These are phyloP conservation scores for Phellinidium pouzarii DNA, from an alignment of 1,284 basidiomycete species.

Conservation along the genomic window DNA sequence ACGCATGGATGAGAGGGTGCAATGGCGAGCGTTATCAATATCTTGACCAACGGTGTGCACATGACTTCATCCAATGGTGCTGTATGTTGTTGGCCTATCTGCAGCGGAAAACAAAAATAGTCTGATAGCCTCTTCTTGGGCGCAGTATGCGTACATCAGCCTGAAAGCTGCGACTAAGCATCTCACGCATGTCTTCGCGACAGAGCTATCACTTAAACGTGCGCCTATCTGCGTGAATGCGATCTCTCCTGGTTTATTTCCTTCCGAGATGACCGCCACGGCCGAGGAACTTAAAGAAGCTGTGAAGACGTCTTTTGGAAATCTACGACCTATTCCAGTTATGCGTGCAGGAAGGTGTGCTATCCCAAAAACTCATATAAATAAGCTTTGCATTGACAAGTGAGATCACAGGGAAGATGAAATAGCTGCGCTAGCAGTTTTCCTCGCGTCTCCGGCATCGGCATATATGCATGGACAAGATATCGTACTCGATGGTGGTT, in stretches of 20 bases:
- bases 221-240: conserved; percentile 27
- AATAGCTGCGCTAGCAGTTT: conserved; percentile 11
- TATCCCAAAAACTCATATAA: background rate
- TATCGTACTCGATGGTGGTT: conserved; percentile 27
- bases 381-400: background rate
- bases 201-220: conserved; percentile 30
- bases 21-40: conserved; percentile 26
- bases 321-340: conserved; percentile 43
- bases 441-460: conserved; percentile 13
- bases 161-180: conserved; percentile 27
- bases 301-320: conserved; percentile 37
- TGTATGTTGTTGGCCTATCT: background rate
- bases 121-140: background rate
- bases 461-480: conserved; percentile 26
- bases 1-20: conserved; percentile 20
- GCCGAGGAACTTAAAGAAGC: conserved; percentile 9
- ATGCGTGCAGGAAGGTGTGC: conserved; percentile 62
- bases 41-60: conserved; percentile 12
- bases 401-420: conserved; percentile 21
- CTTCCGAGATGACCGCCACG: conserved; percentile 26
- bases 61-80: conserved; percentile 1
- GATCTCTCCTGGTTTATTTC: conserved; percentile 30
- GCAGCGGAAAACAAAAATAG: background rate
- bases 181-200: conserved; percentile 27
- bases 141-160: conserved; percentile 27